phyloP scores from a whole-genome alignment of 306 rosid species.

The Rosa lucieae region DNA sequence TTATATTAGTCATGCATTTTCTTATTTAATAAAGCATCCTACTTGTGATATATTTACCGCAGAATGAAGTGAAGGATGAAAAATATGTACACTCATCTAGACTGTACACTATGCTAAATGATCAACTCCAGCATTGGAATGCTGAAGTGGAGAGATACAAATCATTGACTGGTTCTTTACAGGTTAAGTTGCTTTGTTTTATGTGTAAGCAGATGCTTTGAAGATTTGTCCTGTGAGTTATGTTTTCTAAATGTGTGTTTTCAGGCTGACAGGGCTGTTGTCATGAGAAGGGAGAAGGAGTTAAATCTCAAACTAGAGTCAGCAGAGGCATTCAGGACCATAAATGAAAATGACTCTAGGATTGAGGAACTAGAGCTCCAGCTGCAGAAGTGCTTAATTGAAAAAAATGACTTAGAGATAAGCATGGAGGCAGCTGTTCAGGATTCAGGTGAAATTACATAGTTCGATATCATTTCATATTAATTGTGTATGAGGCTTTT shows the following conservation, averaged over 20 bases:
- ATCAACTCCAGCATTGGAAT: conserved; percentile 92
- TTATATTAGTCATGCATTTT: conserved; percentile 7
- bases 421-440: conserved; percentile 84
- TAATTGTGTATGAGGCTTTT: not conserved
- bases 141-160: conserved; percentile 69
- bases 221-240: conserved; percentile 9
- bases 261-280: conserved; percentile 73
- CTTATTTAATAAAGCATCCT: conserved; percentile 17
- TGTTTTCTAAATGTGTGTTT: conserved; percentile 25
- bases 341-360: conserved; percentile 53
- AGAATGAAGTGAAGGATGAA: conserved; percentile 84
- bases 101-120: conserved; percentile 63
- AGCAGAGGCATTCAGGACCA: conserved; percentile 56
- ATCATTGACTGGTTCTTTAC: conserved; percentile 63
- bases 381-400: conserved; percentile 64
- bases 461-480: conserved; percentile 21
- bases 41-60: conserved; percentile 22
- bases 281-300: conserved; percentile 80
- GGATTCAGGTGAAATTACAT: conserved; percentile 59
- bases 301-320: conserved; percentile 64
- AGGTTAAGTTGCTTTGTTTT: conserved; percentile 52
- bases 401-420: conserved; percentile 76
- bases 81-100: conserved; percentile 73
- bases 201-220: conserved; percentile 23
- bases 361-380: conserved; percentile 78